Evolutionary conservation across 2,329 filamentous ascomycete genomes (phyloP), one percentile per base, ranked within the genome.

Genomic region (Taxawa tesnikishii): DNA sequence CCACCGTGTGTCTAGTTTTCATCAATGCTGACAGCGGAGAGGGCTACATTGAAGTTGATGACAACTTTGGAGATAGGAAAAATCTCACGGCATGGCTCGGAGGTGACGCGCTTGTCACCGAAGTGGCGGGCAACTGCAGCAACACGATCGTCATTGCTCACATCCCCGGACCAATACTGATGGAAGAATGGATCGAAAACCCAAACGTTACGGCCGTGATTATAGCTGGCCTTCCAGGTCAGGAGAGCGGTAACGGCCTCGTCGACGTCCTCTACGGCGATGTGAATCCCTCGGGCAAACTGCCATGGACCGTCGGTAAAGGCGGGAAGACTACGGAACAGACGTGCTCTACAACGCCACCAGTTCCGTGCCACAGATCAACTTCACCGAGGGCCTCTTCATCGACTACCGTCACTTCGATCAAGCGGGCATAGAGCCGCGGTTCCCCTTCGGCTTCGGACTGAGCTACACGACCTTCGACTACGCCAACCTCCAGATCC

Each of bases 381-480:
- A 81, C 45, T 88, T 82, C 46, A 62, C 62, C 4, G 82, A 87
- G 54, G 80, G 81, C 9, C 63, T 76, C 28, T 81, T 83, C 26
- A 83, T 88, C 45, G 82, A 87, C 54, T 82, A 83, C 56, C 70
- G 77, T 19, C 63, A 75, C 41, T 81, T 87, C 29, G 82, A 88
- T 15, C 45, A 45, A 1, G 23, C 39, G 13, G 48, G 53, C 15
- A 44, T 38, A 23, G 45, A 40, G 7, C 23, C 30, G 24, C 43
- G 42, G 8, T 58, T 50, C 31, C 48, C 51, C 10, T 59, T 59
- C 31, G 56, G 55, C 11, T 54, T 53, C 26, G 56, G 55, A 3
- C 38, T 58, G 3, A 50, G 44, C 31, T 59, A 59, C 36, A 54
- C 56, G n/a, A 51, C 45, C 6, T 58, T 58, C 31, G 33, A 15